A percentile compares a stretch with the other conserved stretches of the same genome.
These are phyloP conservation scores for Solanum neorickii DNA, from an alignment of 257 asterid genomes.

Conservation along the genomic window DNA sequence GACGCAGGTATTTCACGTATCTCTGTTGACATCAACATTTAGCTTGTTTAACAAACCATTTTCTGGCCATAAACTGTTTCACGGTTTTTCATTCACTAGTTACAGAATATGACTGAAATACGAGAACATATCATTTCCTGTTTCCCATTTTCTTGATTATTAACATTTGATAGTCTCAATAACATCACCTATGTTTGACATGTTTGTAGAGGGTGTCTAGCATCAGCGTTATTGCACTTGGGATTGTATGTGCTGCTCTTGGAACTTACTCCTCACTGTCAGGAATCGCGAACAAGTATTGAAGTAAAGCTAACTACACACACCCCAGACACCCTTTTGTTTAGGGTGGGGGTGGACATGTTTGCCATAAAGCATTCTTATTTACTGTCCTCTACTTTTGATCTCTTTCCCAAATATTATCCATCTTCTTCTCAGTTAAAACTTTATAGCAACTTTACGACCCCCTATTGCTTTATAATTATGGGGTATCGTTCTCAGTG, in stretches of 20 bases:
- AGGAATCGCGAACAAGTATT: constrained; percentile 28
- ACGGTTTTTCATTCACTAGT: not conserved
- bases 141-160: not conserved
- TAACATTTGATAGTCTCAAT: not conserved
- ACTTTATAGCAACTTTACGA: not conserved
- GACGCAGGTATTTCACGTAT: constrained; percentile 34
- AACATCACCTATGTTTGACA: not conserved
- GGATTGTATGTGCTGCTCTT: constrained; percentile 39
- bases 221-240: constrained; percentile 30
- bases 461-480: not conserved
- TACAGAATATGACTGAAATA: not conserved
- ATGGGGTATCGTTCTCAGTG: not conserved
- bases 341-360: not conserved
- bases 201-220: constrained; percentile 7
- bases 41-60: not conserved
- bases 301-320: not conserved
- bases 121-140: not conserved
- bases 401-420: not conserved
- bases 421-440: not conserved
- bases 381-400: not conserved
- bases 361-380: not conserved
- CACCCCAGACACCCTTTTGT: not conserved
- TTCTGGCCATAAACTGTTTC: not conserved
- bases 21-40: not conserved
- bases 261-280: constrained; percentile 55